Conservation (phyloP, 2,329 filamentous ascomycete species). For the Aureobasidium sp. region DNA sequence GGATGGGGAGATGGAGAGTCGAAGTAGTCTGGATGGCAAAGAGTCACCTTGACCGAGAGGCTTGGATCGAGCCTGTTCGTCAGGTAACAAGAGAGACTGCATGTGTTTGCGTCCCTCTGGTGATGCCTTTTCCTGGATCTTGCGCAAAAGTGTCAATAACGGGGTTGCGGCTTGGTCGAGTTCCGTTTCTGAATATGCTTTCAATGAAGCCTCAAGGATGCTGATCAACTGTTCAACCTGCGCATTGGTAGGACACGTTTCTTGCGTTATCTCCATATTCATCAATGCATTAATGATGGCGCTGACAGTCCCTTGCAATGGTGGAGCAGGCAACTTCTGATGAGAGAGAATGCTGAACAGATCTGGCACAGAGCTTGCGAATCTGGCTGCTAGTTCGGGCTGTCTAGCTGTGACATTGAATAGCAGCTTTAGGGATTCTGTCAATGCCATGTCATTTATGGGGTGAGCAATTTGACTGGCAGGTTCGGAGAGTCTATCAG, state of each 20-base stretch:
- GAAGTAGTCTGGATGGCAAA: constrained; percentile 68
- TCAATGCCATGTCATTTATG: constrained; percentile 72
- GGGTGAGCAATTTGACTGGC: constrained; percentile 35
- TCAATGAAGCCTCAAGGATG: constrained; percentile 62
- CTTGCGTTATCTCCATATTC: constrained; percentile 58
- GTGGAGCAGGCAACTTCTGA: constrained; percentile 54
- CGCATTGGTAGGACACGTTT: constrained; percentile 33
- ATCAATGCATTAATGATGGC: constrained; percentile 73
- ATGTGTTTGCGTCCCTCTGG: constrained; percentile 56
- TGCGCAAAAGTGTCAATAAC: constrained; percentile 65
- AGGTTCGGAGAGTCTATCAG: constrained; percentile 18
- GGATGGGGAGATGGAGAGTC: constrained; percentile 66
- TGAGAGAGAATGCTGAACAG: constrained; percentile 63
- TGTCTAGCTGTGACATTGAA: constrained; percentile 82
- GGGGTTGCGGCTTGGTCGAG: constrained; percentile 66
- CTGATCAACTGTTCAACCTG: constrained; percentile 60
- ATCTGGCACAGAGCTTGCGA: constrained; percentile 61
- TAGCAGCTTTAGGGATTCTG: constrained; percentile 76
- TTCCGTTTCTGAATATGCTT: constrained; percentile 58
- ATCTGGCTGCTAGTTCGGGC: constrained; percentile 53
- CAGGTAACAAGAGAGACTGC: constrained; percentile 64
- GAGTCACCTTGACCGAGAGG: constrained; percentile 71
- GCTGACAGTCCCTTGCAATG: constrained; percentile 65
- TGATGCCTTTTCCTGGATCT: constrained; percentile 63
- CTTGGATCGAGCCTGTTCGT: constrained; percentile 64